Evolutionary conservation across 495 filamentous ascomycete species (phyloP).

Genomic region (Corynascus novoguineensis): DNA sequence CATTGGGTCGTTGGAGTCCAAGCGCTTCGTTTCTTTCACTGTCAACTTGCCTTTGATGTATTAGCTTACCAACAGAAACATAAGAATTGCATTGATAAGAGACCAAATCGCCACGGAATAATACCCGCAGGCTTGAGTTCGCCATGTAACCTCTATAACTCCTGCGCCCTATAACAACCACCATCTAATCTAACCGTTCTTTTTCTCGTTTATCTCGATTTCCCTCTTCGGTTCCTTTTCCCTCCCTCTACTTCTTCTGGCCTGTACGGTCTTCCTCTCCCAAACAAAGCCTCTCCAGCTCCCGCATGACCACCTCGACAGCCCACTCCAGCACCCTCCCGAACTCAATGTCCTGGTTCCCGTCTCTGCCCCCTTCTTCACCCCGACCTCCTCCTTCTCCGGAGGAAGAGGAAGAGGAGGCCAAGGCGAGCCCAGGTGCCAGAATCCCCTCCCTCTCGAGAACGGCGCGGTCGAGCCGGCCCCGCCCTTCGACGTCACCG

Average conservation of each 20-base stretch:
- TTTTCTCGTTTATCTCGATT: too few species aligned
- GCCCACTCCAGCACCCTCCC: constrained; percentile 49
- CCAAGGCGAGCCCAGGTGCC: not conserved
- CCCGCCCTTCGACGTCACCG: constrained; percentile 55
- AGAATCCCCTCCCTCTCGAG: constrained; percentile 36
- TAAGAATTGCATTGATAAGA: too few species aligned
- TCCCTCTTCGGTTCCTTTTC: too few species aligned
- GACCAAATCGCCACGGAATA: too few species aligned
- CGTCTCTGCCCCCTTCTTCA: too few species aligned
- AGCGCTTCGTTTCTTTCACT: too few species aligned
- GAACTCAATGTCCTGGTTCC: constrained; percentile 50
- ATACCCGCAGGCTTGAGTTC: too few species aligned
- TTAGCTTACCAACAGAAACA: too few species aligned
- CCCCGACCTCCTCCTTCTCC: too few species aligned
- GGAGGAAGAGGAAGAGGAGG: too few species aligned
- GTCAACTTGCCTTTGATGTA: too few species aligned
- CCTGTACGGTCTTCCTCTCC: constrained; percentile 1
- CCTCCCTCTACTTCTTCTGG: not conserved
- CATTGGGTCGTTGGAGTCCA: too few species aligned
- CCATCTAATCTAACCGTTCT: not conserved
- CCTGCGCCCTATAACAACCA: not conserved
- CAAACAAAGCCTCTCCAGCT: constrained; percentile 25
- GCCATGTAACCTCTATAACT: not conserved
- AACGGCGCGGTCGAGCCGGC: constrained; percentile 40
- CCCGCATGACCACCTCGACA: constrained; percentile 45